These are phyloP conservation scores for Pestalotiopsis sp. DNA, from an alignment of 2,329 filamentous ascomycete species.

Conservation along the genomic window DNA sequence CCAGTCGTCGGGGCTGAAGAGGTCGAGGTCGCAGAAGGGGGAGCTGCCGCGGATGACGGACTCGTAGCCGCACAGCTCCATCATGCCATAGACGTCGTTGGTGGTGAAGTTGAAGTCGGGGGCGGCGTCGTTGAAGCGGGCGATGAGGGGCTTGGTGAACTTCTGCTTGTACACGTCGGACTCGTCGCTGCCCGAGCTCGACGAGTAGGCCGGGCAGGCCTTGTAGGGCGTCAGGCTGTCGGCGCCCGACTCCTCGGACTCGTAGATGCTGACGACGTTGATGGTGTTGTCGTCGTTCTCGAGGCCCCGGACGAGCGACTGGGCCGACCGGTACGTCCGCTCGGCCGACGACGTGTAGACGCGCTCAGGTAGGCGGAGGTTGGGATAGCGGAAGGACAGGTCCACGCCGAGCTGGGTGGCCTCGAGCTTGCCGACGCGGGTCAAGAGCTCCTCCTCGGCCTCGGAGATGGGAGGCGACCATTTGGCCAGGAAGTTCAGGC, in stretches of 20 bases:
- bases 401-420: slow-evolving; percentile 61
- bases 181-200: slow-evolving; percentile 58
- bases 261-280: slow-evolving; percentile 56
- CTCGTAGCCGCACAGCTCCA: slow-evolving; percentile 68
- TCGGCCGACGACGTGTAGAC: slow-evolving; percentile 68
- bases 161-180: slow-evolving; percentile 49
- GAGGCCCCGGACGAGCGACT: slow-evolving; percentile 60
- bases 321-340: slow-evolving; percentile 59
- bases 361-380: slow-evolving; percentile 52
- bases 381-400: slow-evolving; percentile 60
- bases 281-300: slow-evolving; percentile 56
- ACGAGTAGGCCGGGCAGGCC: slow-evolving; percentile 64
- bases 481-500: slow-evolving; percentile 56
- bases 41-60: slow-evolving; percentile 64
- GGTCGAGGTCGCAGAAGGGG: slow-evolving; percentile 60
- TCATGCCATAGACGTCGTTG: slow-evolving; percentile 66
- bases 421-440: slow-evolving; percentile 62
- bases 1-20: slow-evolving; percentile 66
- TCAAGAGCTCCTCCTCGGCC: slow-evolving; percentile 61
- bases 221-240: slow-evolving; percentile 66
- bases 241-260: slow-evolving; percentile 59
- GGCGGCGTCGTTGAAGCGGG: slow-evolving; percentile 54
- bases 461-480: slow-evolving; percentile 62
- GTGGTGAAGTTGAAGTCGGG: slow-evolving; percentile 65
- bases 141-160: slow-evolving; percentile 64